Evolutionary conservation across 2,329 filamentous ascomycete species (phyloP), one percentile per base, ranked within the genome.

Genomic region (Epichloe hybrida): DNA sequence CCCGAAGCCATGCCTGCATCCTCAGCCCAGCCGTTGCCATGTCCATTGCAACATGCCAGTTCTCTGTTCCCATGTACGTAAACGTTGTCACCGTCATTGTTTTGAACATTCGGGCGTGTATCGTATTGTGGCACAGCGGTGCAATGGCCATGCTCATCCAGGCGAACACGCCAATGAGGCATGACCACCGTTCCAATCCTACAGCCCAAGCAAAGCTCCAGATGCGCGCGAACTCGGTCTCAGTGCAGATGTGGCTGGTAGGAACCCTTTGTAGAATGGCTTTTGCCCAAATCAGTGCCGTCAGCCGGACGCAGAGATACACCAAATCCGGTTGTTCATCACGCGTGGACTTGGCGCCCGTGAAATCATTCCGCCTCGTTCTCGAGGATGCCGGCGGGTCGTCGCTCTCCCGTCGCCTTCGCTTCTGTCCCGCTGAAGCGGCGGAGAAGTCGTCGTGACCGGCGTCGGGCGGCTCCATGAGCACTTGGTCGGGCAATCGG

Each of bases 121-220:
- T 62, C 12, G 64, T 64, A 4, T 60, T 57, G 43, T 70, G 64
- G 41, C 67, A 68, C 37, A 65, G 62, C 8, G 71, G 66, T 15
- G 68, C 62, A 9, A 75, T 60, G 8, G 68, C 65, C 45, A 75
- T 54, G 54, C 72, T 62, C 23, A 74, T 61, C 74, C 74, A 77
- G 47, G 68, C 62, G 50, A 73, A 73, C 13, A 79, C 67, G 35
- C 74, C 74, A 13, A 74, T 62, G 23, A 73, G 63, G 2, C 64
- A 59, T 52, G 71, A 70, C 73, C 74, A 76, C 5, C 63, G 65
- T 3, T 68, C 60, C 36, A 76, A 61, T 2, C 71, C 67, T 4
- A 74, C 68, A 17, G 67, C 64, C 74, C 74, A 77, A 11, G 70
- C 63, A 3, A 67, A 66, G 13, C 62, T 63, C 74, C 74, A 79